A percentile compares a stretch with the other conserved stretches of the same genome.
Conservation (phyloP, 495 filamentous ascomycete species). For the Immersiella caudata region DNA sequence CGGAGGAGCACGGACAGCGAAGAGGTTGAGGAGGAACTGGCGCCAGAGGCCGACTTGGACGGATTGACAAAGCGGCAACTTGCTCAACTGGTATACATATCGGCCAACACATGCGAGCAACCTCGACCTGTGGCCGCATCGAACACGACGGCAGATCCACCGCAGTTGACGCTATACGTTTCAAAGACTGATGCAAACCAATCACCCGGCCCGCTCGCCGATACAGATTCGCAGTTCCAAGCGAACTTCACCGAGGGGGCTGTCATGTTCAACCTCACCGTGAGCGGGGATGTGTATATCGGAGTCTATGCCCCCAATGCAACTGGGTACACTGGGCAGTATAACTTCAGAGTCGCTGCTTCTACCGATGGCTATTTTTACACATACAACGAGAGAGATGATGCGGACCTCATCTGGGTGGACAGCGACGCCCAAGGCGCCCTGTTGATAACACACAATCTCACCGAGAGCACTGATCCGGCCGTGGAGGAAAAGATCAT, state of each 20-base stretch:
- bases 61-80: slow-evolving; percentile 32
- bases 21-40: slow-evolving; percentile 19
- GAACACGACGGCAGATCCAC: slow-evolving; percentile 48
- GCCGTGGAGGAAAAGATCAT: slow-evolving; percentile 57
- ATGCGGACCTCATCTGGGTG: slow-evolving; percentile 64
- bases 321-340: slow-evolving; percentile 58
- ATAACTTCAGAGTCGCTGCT: slow-evolving; percentile 78
- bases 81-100: slow-evolving; percentile 67
- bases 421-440: slow-evolving; percentile 80
- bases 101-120: slow-evolving; percentile 78
- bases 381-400: slow-evolving; percentile 49
- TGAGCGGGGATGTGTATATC: slow-evolving; percentile 69
- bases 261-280: slow-evolving; percentile 55
- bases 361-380: slow-evolving; percentile 79
- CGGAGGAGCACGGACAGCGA: slow-evolving; percentile 12
- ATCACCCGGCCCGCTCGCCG: slow-evolving; percentile 64
- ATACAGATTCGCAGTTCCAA: slow-evolving; percentile 48
- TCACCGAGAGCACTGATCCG: slow-evolving; percentile 49
- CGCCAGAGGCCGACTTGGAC: slow-evolving; percentile 22
- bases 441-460: slow-evolving; percentile 74
- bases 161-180: slow-evolving; percentile 77
- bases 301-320: slow-evolving; percentile 69
- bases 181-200: slow-evolving; percentile 66
- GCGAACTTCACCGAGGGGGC: slow-evolving; percentile 59
- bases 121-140: slow-evolving; percentile 55